Conservation (phyloP, 148 eudicot genomes). For the Simmondsia chinensis region DNA sequence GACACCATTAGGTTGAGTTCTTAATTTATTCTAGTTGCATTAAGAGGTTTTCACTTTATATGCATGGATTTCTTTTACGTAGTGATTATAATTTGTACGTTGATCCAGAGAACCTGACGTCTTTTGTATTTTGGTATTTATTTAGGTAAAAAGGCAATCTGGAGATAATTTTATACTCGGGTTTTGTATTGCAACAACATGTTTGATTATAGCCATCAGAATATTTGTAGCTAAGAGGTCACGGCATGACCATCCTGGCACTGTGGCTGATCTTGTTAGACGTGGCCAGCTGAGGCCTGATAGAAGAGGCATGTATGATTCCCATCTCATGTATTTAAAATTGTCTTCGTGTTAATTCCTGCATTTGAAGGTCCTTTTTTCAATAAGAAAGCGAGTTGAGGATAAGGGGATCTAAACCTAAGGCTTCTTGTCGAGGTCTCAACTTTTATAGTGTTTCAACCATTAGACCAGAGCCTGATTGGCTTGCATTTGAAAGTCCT, state of each 20-base stretch:
- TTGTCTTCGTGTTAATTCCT: neutral
- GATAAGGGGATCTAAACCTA: no score
- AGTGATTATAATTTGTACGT: neutral
- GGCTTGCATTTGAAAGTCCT: no score
- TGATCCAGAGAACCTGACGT: constrained; percentile 2
- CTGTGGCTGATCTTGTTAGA: constrained; percentile 98
- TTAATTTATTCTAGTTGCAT: no score
- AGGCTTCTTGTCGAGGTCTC: no score
- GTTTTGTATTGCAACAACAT: constrained; percentile 37
- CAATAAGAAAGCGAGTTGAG: no score
- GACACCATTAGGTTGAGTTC: no score
- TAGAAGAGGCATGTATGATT: constrained; percentile 99
- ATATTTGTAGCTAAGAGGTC: constrained; percentile 32
- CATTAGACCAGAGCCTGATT: no score
- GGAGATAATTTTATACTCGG: constrained; percentile 46
- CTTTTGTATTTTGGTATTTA: constrained; percentile 8
- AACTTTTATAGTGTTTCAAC: no score
- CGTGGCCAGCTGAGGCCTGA: constrained; percentile 99
- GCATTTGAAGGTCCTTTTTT: neutral
- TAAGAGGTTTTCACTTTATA: no score
- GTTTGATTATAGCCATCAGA: constrained; percentile 51
- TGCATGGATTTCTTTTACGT: no score
- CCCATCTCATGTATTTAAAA: constrained; percentile 11
- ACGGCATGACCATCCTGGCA: constrained; percentile 49
- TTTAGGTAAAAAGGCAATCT: constrained; percentile 46